Evolutionary conservation across 1,284 basidiomycete species (phyloP).

Genomic region (Ustilago loliicola): DNA sequence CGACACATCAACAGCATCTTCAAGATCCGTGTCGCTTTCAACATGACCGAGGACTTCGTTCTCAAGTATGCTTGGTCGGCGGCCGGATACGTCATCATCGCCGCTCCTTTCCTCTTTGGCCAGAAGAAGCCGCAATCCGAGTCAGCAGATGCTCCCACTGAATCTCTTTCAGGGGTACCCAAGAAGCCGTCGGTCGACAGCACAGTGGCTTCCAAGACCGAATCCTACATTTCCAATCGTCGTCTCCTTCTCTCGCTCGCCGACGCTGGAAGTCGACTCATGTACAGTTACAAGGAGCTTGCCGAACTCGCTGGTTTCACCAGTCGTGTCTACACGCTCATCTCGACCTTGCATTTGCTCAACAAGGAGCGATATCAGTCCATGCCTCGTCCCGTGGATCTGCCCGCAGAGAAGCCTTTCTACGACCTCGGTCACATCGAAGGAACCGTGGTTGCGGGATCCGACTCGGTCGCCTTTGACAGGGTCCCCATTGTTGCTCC

Average conservation of each 20-base stretch:
- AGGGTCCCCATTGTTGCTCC: conserved; percentile 82
- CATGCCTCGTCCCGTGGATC: conserved; percentile 60
- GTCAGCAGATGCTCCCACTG: conserved; percentile 64
- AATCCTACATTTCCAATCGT: conserved; percentile 86
- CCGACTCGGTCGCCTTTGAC: conserved; percentile 54
- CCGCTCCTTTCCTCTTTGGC: conserved; percentile 66
- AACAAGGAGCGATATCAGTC: conserved; percentile 67
- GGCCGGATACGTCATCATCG: conserved; percentile 69
- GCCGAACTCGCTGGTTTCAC: conserved; percentile 94
- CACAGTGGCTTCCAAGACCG: conserved; percentile 76
- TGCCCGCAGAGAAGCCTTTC: conserved; percentile 61
- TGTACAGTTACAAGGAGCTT: conserved; percentile 87
- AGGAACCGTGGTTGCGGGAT: conserved; percentile 64
- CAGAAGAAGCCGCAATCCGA: conserved; percentile 40
- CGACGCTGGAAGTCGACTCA: conserved; percentile 91
- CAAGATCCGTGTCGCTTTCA: conserved; percentile 76
- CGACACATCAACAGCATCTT: conserved; percentile 92
- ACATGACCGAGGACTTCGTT: conserved; percentile 69
- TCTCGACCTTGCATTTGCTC: conserved; percentile 82
- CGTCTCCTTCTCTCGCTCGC: conserved; percentile 90
- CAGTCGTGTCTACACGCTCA: conserved; percentile 86
- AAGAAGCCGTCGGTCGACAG: conserved; percentile 21
- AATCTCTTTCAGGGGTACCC: conserved; percentile 72
- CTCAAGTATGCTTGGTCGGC: conserved; percentile 70
- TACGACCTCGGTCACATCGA: conserved; percentile 70